These are phyloP conservation scores for Pestalotiopsis sp. DNA, from an alignment of 2,329 filamentous ascomycete genomes.

Conservation along the genomic window DNA sequence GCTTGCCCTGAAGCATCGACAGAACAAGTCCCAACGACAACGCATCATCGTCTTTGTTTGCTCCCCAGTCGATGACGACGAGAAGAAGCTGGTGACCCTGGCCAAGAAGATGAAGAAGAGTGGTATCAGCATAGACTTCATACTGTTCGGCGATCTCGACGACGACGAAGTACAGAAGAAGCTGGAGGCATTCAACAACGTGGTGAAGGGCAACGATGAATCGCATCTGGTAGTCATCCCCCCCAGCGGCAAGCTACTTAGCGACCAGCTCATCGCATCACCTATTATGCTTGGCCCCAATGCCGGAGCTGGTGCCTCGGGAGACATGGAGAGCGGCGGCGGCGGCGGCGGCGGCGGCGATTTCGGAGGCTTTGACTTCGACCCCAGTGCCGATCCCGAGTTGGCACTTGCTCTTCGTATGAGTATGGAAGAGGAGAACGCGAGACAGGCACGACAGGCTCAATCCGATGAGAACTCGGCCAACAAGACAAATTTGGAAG, in stretches of 20 bases:
- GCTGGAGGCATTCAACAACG: conserved; percentile 89
- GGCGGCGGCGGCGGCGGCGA: conserved; percentile 59
- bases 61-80: conserved; percentile 85
- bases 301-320: conserved; percentile 53
- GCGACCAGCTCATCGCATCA: conserved; percentile 85
- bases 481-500: conserved; percentile 75
- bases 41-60: conserved; percentile 97
- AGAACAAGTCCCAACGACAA: conserved; percentile 96
- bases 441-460: conserved; percentile 82
- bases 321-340: conserved; percentile 46
- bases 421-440: conserved; percentile 98
- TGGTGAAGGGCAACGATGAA: conserved; percentile 87
- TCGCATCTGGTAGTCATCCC: conserved; percentile 89
- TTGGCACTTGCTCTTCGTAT: conserved; percentile 91
- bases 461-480: conserved; percentile 72
- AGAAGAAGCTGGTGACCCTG: conserved; percentile 84
- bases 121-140: conserved; percentile 89
- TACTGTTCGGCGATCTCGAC: conserved; percentile 91
- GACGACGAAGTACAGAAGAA: conserved; percentile 89
- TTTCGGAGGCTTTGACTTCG: conserved; percentile 81
- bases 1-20: conserved; percentile 95
- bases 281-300: conserved; percentile 87
- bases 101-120: conserved; percentile 99
- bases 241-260: conserved; percentile 87
- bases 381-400: conserved; percentile 89